These are phyloP conservation scores for Aspergillus haitiensis DNA, from an alignment of 495 filamentous ascomycete genomes.

Conservation along the genomic window DNA sequence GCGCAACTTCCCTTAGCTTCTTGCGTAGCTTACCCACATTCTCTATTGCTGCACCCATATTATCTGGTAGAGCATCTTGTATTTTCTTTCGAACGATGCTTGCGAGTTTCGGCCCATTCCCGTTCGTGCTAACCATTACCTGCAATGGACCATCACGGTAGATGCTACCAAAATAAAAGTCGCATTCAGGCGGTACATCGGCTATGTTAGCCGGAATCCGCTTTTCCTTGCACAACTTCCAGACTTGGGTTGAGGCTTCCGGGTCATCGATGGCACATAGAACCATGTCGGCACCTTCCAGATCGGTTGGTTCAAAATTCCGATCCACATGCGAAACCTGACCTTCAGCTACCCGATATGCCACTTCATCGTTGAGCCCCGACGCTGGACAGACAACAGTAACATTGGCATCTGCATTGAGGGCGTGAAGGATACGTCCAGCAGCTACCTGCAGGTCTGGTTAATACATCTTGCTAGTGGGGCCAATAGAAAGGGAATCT, in stretches of 20 bases:
- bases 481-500: constrained; percentile 17
- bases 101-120: constrained; percentile 90
- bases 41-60: constrained; percentile 79
- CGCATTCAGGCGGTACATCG: constrained; percentile 94
- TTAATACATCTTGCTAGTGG: constrained; percentile 10
- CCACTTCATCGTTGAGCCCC: constrained; percentile 85
- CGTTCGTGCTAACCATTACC: constrained; percentile 98
- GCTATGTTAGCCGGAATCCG: constrained; percentile 92
- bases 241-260: constrained; percentile 78
- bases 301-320: constrained; percentile 76
- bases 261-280: constrained; percentile 92
- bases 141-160: constrained; percentile 94
- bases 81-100: constrained; percentile 84
- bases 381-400: constrained; percentile 77
- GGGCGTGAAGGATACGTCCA: constrained; percentile 84
- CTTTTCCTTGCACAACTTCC: constrained; percentile 83
- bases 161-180: constrained; percentile 96
- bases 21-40: constrained; percentile 76
- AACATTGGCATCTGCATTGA: constrained; percentile 91
- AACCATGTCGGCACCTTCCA: constrained; percentile 81
- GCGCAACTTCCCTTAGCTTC: constrained; percentile 77
- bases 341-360: constrained; percentile 67
- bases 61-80: constrained; percentile 67
- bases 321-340: constrained; percentile 79
- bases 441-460: constrained; percentile 75